Conservation (phyloP, 768 basidiomycete genomes). For the Fomitopsis pulvina region DNA sequence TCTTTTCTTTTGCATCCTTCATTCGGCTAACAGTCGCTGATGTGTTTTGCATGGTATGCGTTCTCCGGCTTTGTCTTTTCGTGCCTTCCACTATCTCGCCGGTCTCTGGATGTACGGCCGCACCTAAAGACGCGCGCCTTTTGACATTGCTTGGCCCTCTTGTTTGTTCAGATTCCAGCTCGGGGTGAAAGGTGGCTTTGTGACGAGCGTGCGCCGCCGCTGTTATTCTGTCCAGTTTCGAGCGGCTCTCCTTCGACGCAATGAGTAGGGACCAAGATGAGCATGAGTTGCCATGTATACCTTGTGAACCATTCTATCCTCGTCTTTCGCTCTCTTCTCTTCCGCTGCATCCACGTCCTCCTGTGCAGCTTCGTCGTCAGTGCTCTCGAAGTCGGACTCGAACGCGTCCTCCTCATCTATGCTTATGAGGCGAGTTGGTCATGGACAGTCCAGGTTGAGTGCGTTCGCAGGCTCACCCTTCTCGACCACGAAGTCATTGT, state of each 20-base stretch:
- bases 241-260: constrained; percentile 41
- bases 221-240: constrained; percentile 54
- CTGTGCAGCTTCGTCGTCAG: constrained; percentile 57
- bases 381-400: constrained; percentile 81
- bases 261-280: too few species aligned
- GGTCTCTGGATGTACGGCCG: constrained; percentile 52
- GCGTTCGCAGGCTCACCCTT: constrained; percentile 39
- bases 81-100: constrained; percentile 44
- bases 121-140: constrained; percentile 49
- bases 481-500: constrained; percentile 60
- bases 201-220: constrained; percentile 64
- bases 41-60: constrained; percentile 66
- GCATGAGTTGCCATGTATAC: too few species aligned
- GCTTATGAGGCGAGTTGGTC: not conserved
- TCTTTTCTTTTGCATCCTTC: constrained; percentile 57
- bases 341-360: constrained; percentile 45
- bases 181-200: constrained; percentile 61
- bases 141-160: constrained; percentile 19
- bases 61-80: constrained; percentile 55
- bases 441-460: not conserved
- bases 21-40: constrained; percentile 59
- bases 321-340: constrained; percentile 52
- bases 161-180: constrained; percentile 26
- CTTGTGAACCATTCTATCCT: constrained; percentile 50
- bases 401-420: constrained; percentile 79